Conservation (phyloP, 257 asterid species). For the Penstemon barbatus region DNA sequence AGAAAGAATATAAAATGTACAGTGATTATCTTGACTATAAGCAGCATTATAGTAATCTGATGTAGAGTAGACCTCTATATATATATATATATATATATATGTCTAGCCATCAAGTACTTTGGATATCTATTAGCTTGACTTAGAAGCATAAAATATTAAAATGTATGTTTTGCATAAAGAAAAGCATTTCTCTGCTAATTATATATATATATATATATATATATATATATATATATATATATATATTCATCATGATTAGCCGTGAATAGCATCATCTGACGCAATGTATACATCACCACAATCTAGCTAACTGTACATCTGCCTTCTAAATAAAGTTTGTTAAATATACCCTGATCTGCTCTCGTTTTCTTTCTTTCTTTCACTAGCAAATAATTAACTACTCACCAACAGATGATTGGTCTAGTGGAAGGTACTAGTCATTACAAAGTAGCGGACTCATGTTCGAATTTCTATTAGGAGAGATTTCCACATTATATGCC, state of each 20-base stretch:
- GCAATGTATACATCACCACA: not conserved
- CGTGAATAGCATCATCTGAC: slow-evolving; percentile 10
- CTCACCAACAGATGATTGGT: too few species aligned
- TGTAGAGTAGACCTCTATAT: not conserved
- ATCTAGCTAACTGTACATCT: not conserved
- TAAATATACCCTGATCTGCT: too few species aligned
- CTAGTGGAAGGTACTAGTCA: too few species aligned
- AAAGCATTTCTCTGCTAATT: slow-evolving; percentile 36
- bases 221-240: not conserved
- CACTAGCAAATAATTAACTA: too few species aligned
- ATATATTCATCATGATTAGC: not conserved
- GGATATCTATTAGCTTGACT: slow-evolving; percentile 62
- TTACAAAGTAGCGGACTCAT: too few species aligned
- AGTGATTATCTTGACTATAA: too few species aligned
- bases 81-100: not conserved
- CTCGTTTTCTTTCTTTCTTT: too few species aligned
- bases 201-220: too few species aligned
- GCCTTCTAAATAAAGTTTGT: too few species aligned
- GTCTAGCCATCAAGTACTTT: slow-evolving; percentile 37
- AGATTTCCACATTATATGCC: too few species aligned
- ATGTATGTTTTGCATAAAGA: slow-evolving; percentile 41
- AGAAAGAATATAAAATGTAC: too few species aligned
- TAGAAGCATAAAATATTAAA: slow-evolving; percentile 53
- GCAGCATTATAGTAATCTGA: not conserved
- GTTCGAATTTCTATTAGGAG: too few species aligned